These are phyloP conservation scores for Tolypocladium tropicale DNA, from an alignment of 2,329 filamentous ascomycete genomes.

Conservation along the genomic window DNA sequence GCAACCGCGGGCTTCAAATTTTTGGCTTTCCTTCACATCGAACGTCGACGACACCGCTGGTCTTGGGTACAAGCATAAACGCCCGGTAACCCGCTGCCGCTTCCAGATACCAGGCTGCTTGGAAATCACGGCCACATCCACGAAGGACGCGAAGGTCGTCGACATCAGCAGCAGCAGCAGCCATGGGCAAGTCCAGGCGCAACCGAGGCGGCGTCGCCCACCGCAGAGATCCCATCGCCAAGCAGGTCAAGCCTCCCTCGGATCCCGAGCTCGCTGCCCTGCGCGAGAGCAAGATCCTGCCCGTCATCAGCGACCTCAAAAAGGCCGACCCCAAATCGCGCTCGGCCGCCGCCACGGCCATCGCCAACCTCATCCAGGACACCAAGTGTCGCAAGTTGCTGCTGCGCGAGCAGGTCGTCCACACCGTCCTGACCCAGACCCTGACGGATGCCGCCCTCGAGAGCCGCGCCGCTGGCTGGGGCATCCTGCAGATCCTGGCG, in stretches of 20 bases:
- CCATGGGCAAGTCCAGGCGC: constrained; percentile 51
- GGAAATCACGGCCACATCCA: not conserved
- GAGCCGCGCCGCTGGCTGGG: constrained; percentile 57
- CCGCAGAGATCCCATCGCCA: constrained; percentile 45
- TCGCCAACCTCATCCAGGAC: constrained; percentile 53
- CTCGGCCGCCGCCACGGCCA: constrained; percentile 46
- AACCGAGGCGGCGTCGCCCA: constrained; percentile 37
- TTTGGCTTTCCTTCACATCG: not conserved
- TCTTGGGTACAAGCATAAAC: too few relatives aligned
- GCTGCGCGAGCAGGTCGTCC: constrained; percentile 55
- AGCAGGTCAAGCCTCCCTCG: constrained; percentile 48
- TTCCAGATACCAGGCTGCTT: too few relatives aligned
- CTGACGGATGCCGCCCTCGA: constrained; percentile 53
- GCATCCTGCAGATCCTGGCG: constrained; percentile 50
- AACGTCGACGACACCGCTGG: not conserved
- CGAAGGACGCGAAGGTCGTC: not conserved
- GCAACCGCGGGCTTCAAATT: not conserved
- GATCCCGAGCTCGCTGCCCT: constrained; percentile 55
- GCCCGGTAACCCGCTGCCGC: not conserved
- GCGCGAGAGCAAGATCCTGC: constrained; percentile 52
- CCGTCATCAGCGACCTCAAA: constrained; percentile 49
- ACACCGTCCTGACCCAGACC: constrained; percentile 52
- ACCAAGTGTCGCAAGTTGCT: constrained; percentile 53
- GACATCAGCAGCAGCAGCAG: too few relatives aligned
- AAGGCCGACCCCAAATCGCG: constrained; percentile 49